Base-by-base conservation (phyloP, 2,329 filamentous ascomycete species). In the Diaporthe sp. region DNA sequence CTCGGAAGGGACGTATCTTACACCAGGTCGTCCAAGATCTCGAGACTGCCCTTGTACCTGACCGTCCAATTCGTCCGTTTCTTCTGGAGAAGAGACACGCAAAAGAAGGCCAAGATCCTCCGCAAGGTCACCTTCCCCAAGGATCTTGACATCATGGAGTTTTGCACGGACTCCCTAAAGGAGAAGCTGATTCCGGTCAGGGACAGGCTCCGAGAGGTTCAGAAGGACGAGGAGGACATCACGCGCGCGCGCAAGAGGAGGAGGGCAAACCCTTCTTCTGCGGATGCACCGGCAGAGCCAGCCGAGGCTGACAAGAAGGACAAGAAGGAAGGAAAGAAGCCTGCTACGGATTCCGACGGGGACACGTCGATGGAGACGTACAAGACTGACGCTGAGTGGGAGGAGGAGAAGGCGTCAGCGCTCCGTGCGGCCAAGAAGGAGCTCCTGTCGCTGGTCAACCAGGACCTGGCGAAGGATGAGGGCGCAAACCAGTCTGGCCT, bases 101-200 rank as follows among this genome's bases (percentile, higher is more conserved):
- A 97, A 84, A 98, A 98, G 88, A 99, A 99, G 89, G 96, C 96
- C 78, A 99, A 99, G 89, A 99, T 99, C 80, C 96, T 99, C 94
- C 94, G 96, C 82, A 99, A 98, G 86, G 97, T 99, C 74, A 96
- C 95, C 0, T 99, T 99, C 82, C 96, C 96, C 9, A 92, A 94
- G 68, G 97, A 99, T 84, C 87, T 99, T 45, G 97, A 99, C 80
- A 92, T 95, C 52, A 92, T 97, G 30, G 97, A 99, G 82, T 98
- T 98, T 84, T 99, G 97, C 84, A 96, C 96, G 17, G 96, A 98
- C 35, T 93, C 97, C 71, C 88, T 99, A 77, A 93, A 92, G 83
- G 92, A 93, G 81, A 91, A 94, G 78, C 89, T 99, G 58, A 87
- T 98, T 61, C 97, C 97, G 1, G 93, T 99, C n/a, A 92, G 97